Percentiles rank a stretch among this genome's conserved stretches.
These are phyloP conservation scores for Discostella stelligera DNA, from an alignment of 352 stramenopile genomes.

Conservation along the genomic window DNA sequence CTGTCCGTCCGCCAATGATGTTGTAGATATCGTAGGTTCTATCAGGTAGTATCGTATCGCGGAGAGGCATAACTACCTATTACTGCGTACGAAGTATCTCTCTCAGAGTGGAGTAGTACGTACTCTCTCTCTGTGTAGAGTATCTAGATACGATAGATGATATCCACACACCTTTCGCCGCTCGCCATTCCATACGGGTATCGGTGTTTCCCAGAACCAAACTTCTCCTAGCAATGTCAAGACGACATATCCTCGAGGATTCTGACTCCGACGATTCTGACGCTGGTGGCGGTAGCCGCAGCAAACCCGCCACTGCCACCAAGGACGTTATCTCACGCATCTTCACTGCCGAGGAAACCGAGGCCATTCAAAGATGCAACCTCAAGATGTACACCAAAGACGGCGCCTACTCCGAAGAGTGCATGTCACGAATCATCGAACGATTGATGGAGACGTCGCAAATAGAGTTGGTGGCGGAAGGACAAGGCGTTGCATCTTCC, in stretches of 20 bases:
- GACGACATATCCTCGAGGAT: constrained; percentile 30
- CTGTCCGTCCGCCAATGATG: too few species aligned
- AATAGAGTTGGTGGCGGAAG: constrained; percentile 1
- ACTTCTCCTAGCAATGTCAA: constrained; percentile 10
- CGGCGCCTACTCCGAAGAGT: constrained; percentile 28
- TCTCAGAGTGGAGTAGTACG: too few species aligned
- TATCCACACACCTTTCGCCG: too few species aligned
- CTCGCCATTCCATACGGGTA: too few species aligned
- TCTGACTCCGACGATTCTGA: constrained; percentile 24
- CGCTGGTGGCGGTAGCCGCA: background rate
- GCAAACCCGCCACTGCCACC: background rate
- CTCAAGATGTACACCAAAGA: constrained; percentile 16
- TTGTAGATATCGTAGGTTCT: too few species aligned
- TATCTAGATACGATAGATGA: too few species aligned
- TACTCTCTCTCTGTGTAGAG: too few species aligned
- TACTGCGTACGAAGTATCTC: too few species aligned
- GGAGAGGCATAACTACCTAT: too few species aligned
- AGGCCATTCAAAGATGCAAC: constrained; percentile 33
- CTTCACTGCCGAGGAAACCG: constrained; percentile 25
- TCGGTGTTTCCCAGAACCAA: too few species aligned
- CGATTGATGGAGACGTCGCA: background rate
- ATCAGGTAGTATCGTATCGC: too few species aligned
- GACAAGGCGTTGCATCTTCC: background rate
- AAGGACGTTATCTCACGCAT: background rate
- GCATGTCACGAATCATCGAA: constrained; percentile 26